Percentiles rank a stretch among this genome's conserved stretches.
phyloP scores from a whole-genome alignment of 163 green algal species.

The Trebouxia gelatinosa region DNA sequence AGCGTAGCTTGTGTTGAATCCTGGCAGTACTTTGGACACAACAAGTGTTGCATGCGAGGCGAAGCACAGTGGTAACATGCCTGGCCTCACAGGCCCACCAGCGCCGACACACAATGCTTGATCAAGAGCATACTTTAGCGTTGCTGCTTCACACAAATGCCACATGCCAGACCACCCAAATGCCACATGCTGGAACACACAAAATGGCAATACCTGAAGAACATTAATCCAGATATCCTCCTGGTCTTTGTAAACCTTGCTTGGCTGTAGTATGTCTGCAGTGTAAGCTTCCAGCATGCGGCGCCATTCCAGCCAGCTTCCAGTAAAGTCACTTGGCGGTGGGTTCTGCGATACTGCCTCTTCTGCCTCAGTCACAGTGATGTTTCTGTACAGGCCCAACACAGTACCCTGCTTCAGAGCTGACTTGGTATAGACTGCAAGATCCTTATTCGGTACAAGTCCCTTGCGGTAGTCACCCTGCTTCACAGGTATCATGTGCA shows the following conservation, averaged over 20 bases:
- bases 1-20: too few species aligned
- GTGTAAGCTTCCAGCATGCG: conserved; percentile 11
- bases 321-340: neutral
- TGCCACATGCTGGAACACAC: too few species aligned
- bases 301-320: neutral
- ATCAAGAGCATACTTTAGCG: too few species aligned
- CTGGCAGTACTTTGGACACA: too few species aligned
- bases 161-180: too few species aligned
- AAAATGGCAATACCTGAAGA: conserved; percentile 1
- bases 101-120: too few species aligned
- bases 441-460: neutral
- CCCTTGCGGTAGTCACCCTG: conserved; percentile 1
- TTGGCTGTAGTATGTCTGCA: conserved; percentile 12
- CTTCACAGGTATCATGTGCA: neutral
- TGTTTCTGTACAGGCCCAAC: conserved; percentile 14
- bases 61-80: too few species aligned
- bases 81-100: too few species aligned
- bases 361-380: neutral
- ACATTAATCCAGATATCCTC: neutral
- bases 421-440: neutral
- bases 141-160: neutral
- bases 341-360: neutral
- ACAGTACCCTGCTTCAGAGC: neutral
- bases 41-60: too few species aligned
- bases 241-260: neutral